Conservation (phyloP, 2,329 filamentous ascomycete genomes). For the Fusarium sp. region DNA sequence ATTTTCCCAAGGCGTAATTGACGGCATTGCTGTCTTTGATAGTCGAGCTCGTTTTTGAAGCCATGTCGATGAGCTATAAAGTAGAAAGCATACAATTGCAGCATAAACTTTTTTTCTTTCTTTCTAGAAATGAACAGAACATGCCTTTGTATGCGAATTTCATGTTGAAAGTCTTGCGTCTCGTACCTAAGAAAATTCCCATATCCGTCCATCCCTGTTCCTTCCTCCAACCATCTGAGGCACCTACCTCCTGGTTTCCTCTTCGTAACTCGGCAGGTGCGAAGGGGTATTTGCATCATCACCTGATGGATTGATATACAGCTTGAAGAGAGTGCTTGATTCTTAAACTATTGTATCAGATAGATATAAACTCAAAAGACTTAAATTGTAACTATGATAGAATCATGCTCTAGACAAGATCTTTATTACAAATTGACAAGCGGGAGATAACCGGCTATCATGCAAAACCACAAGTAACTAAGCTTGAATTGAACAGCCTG, state of each 20-base stretch:
- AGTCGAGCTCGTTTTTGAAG: neutral
- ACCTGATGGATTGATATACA: too few species aligned
- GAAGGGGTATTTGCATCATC: neutral
- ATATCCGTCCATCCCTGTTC: neutral
- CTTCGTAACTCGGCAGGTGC: neutral
- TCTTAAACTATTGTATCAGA: too few species aligned
- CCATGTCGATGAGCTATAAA: conserved; percentile 6
- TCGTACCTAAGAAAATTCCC: too few species aligned
- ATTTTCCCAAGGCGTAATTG: conserved; percentile 42
- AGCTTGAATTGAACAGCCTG: too few species aligned
- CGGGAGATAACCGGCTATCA: too few species aligned
- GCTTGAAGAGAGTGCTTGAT: too few species aligned
- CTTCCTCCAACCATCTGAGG: neutral
- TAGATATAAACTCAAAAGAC: too few species aligned
- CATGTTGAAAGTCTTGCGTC: too few species aligned
- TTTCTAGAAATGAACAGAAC: neutral
- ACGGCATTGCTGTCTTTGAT: conserved; percentile 25
- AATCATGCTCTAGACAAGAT: too few species aligned
- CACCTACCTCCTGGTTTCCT: neutral
- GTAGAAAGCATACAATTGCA: neutral
- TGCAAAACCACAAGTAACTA: too few species aligned
- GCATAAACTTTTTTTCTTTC: neutral
- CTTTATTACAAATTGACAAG: too few species aligned
- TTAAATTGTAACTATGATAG: too few species aligned
- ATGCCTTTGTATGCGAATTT: neutral